A percentile compares a stretch with the other conserved stretches of the same genome.
These are phyloP conservation scores for Erucastrum elatum DNA, from an alignment of 345 rosid genomes.

Conservation along the genomic window DNA sequence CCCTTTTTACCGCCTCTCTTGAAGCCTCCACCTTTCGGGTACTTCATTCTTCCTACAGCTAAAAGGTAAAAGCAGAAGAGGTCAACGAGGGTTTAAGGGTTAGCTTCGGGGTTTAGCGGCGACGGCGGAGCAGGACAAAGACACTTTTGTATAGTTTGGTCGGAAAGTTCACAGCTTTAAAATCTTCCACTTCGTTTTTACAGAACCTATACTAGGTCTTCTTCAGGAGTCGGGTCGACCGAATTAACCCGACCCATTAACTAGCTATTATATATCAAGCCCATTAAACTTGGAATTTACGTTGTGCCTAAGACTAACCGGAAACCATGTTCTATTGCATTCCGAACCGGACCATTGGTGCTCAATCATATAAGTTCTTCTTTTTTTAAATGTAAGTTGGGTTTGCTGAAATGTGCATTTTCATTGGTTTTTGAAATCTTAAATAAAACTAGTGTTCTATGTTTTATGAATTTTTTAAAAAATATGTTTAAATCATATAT, in stretches of 20 bases:
- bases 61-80: not conserved
- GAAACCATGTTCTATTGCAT: too few species aligned
- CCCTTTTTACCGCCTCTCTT: slow-evolving; percentile 40
- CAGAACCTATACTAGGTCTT: slow-evolving; percentile 24
- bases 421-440: too few species aligned
- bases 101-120: slow-evolving; percentile 41
- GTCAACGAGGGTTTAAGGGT: slow-evolving; percentile 24
- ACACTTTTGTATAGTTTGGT: slow-evolving; percentile 26
- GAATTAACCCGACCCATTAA: not conserved
- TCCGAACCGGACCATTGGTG: too few species aligned
- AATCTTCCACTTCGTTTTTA: slow-evolving; percentile 6
- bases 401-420: too few species aligned
- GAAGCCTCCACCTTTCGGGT: slow-evolving; percentile 30
- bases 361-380: too few species aligned
- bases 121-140: slow-evolving; percentile 10
- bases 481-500: too few species aligned
- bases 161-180: slow-evolving; percentile 31
- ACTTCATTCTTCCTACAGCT: slow-evolving; percentile 25
- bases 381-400: too few species aligned
- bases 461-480: too few species aligned
- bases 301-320: too few species aligned
- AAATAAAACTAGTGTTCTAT: too few species aligned
- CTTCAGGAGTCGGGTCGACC: slow-evolving; percentile 9
- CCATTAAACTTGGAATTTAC: not conserved
- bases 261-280: not conserved